These are phyloP conservation scores for Melastoma malabathricum DNA, from an alignment of 345 rosid species.

Conservation along the genomic window DNA sequence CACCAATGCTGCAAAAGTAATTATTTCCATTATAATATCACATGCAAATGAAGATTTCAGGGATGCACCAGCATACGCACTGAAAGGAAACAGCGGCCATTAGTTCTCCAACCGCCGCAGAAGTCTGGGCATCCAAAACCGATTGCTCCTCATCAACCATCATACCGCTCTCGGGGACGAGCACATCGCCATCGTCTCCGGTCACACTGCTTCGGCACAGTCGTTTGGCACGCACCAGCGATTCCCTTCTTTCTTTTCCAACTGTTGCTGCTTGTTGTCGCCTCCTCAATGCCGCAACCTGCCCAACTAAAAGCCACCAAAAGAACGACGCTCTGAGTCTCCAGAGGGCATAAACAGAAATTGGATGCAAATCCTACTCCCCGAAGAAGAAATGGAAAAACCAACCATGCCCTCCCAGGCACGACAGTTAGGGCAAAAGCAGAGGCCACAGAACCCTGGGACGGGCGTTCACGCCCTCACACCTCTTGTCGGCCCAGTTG, in stretches of 20 bases:
- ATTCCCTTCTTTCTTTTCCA: slow-evolving; percentile 84
- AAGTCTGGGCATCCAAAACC: slow-evolving; percentile 51
- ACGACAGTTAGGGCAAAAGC: too few species aligned
- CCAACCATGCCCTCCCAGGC: too few species aligned
- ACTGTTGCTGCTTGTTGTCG: slow-evolving; percentile 75
- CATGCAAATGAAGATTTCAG: neutral
- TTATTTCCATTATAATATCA: too few species aligned
- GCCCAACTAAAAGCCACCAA: slow-evolving; percentile 5
- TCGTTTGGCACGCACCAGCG: slow-evolving; percentile 72
- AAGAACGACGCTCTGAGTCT: neutral
- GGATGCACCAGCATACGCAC: slow-evolving; percentile 27
- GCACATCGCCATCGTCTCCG: slow-evolving; percentile 14
- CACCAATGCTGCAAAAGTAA: neutral
- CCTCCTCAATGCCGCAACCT: slow-evolving; percentile 71
- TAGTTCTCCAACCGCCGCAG: slow-evolving; percentile 56
- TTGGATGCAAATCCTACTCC: too few species aligned
- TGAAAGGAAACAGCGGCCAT: slow-evolving; percentile 54
- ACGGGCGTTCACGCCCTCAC: too few species aligned
- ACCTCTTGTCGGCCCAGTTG: too few species aligned
- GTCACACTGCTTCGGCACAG: slow-evolving; percentile 45
- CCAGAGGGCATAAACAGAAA: neutral
- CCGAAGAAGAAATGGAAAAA: neutral
- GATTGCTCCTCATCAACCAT: slow-evolving; percentile 67
- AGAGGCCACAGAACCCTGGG: too few species aligned
- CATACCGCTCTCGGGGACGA: slow-evolving; percentile 46